Conservation (phyloP, 352 stramenopile genomes). For the Globisporangium paroecandrum region DNA sequence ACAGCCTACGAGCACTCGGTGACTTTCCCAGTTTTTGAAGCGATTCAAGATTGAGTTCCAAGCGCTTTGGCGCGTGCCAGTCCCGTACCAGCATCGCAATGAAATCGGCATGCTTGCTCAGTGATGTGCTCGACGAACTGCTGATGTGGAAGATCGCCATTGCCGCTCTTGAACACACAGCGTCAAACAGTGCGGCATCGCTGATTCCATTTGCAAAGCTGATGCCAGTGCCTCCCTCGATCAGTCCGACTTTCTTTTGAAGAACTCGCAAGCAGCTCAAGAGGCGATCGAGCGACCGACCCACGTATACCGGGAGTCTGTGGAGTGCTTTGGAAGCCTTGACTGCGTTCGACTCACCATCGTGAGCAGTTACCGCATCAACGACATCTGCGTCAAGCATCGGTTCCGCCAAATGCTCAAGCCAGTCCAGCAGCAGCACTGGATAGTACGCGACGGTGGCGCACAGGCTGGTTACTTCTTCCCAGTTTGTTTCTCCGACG, state of each 20-base stretch:
- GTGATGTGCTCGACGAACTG: slow-evolving; percentile 10
- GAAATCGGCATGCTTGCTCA: slow-evolving; percentile 36
- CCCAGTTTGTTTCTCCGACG: slow-evolving; percentile 68
- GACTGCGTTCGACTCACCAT: slow-evolving; percentile 15
- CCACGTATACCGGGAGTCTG: slow-evolving; percentile 43
- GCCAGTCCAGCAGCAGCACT: slow-evolving; percentile 73
- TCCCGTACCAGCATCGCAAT: slow-evolving; percentile 38
- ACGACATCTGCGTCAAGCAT: slow-evolving; percentile 38
- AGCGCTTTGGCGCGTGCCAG: slow-evolving; percentile 58
- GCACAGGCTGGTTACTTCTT: slow-evolving; percentile 31
- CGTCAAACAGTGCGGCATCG: slow-evolving; percentile 33
- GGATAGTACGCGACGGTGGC: slow-evolving; percentile 21
- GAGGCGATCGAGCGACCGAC: slow-evolving; percentile 65
- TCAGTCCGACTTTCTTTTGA: slow-evolving; percentile 29
- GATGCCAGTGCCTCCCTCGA: slow-evolving; percentile 10
- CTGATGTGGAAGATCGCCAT: slow-evolving; percentile 70
- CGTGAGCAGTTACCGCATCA: slow-evolving; percentile 24
- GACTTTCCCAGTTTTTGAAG: slow-evolving; percentile 43
- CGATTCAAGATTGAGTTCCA: slow-evolving; percentile 72
- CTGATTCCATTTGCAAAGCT: slow-evolving; percentile 4
- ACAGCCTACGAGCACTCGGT: slow-evolving; percentile 12
- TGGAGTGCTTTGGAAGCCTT: slow-evolving; percentile 45
- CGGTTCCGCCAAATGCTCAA: slow-evolving; percentile 68
- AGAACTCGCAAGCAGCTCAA: slow-evolving; percentile 44
- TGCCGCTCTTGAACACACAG: slow-evolving; percentile 42